Percentiles rank a stretch among this genome's conserved stretches.
Evolutionary conservation across 1,284 basidiomycete genomes (phyloP).

Genomic region (Rhodofomes roseus): DNA sequence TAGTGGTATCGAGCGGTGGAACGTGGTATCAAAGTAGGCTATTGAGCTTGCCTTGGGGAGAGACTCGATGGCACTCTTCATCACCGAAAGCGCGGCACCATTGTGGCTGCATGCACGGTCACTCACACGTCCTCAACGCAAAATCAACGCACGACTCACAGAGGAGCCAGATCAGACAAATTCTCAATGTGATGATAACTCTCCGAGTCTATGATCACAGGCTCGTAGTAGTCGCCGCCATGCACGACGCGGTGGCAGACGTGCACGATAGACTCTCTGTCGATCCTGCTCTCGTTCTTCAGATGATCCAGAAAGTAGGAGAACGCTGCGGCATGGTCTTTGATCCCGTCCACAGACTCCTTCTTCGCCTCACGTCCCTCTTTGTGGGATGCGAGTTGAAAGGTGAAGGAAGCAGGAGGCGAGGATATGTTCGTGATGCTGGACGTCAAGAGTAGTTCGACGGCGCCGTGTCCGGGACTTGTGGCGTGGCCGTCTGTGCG

Average conservation of each 20-base stretch:
- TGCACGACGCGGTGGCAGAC: conserved; percentile 80
- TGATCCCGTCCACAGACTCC: conserved; percentile 35
- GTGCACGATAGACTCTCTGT: conserved; percentile 42
- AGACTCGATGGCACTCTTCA: conserved; percentile 55
- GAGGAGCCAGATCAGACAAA: conserved; percentile 75
- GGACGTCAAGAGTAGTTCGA: conserved; percentile 45
- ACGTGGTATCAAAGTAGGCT: conserved; percentile 82
- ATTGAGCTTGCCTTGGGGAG: conserved; percentile 63
- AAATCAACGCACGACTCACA: conserved; percentile 42
- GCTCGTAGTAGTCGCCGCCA: conserved; percentile 70
- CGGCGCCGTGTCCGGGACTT: conserved; percentile 27
- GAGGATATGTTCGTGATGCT: conserved; percentile 55
- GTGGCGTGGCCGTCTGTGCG: conserved; percentile 1
- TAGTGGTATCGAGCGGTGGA: conserved; percentile 72
- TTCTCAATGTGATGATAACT: conserved; percentile 69
- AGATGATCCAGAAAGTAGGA: conserved; percentile 55
- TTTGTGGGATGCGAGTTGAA: conserved; percentile 28
- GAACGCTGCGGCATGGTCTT: conserved; percentile 63
- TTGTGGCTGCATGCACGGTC: conserved; percentile 45
- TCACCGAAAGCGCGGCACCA: conserved; percentile 56
- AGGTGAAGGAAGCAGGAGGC: conserved; percentile 49
- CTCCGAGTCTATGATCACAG: conserved; percentile 61
- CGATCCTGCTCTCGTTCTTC: conserved; percentile 39
- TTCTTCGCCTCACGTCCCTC: conserved; percentile 31
- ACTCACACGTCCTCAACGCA: background rate